Conservation (phyloP, 257 asterid species). For the Euphrasia confusa region DNA sequence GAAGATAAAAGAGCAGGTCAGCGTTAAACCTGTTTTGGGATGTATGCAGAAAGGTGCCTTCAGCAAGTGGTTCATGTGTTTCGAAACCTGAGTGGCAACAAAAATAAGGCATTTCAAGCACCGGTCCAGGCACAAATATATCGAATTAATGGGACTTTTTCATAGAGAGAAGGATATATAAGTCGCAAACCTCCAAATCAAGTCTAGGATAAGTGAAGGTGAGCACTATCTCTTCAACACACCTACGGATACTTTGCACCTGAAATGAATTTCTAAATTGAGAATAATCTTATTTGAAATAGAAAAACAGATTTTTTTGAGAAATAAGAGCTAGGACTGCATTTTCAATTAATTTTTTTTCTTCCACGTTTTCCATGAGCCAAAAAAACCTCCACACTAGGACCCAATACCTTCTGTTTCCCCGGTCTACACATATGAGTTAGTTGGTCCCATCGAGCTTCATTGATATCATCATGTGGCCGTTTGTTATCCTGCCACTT, state of each 20-base stretch:
- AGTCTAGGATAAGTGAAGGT: constrained; percentile 85
- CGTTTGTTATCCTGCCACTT: constrained; percentile 76
- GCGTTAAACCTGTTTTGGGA: constrained; percentile 73
- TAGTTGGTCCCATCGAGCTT: constrained; percentile 66
- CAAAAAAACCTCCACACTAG: constrained; percentile 8
- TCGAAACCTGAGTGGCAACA: constrained; percentile 60
- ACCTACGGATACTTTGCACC: constrained; percentile 64
- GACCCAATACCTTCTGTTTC: constrained; percentile 65
- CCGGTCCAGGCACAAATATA: constrained; percentile 1
- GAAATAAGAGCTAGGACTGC: constrained; percentile 9
- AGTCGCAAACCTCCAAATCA: constrained; percentile 73
- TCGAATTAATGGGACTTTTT: constrained; percentile 1
- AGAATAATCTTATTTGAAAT: constrained; percentile 5
- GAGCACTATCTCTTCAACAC: constrained; percentile 83
- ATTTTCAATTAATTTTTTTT: background rate
- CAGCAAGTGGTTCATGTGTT: constrained; percentile 84
- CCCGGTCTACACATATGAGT: constrained; percentile 59
- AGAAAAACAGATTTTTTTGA: background rate
- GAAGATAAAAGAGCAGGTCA: constrained; percentile 15
- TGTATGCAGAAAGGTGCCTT: constrained; percentile 92
- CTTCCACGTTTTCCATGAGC: background rate
- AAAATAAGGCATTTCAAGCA: constrained; percentile 8
- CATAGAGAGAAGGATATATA: constrained; percentile 8
- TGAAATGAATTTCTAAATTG: constrained; percentile 22
- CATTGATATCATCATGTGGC: constrained; percentile 62